A percentile compares a stretch with the other conserved stretches of the same genome.
Conservation (phyloP, 225 moss, liverwort and hornwort species). For the Bryoerythrophyllum caledonicum region DNA sequence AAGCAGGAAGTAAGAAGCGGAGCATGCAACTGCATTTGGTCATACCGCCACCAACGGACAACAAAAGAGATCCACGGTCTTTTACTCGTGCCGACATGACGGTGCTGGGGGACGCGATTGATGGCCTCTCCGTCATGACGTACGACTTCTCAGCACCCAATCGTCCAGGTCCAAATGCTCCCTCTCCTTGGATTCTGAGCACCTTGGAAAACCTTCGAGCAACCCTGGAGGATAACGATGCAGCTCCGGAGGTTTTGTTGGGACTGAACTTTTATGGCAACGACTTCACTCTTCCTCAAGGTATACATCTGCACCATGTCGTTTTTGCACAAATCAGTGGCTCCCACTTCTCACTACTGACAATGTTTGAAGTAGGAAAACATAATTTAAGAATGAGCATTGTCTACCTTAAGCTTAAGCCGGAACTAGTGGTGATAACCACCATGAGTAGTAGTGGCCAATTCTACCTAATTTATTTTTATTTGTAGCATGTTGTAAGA, state of each 20-base stretch:
- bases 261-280: conserved; percentile 93
- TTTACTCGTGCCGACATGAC: too few species aligned
- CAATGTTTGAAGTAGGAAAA: background rate
- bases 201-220: conserved; percentile 51
- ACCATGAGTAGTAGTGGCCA: too few species aligned
- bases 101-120: conserved; percentile 59
- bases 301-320: conserved; percentile 30
- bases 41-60: too few species aligned
- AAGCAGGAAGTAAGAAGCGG: too few species aligned
- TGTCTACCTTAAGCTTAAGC: too few species aligned
- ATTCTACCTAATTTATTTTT: too few species aligned
- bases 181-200: conserved; percentile 70
- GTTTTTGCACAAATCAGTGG: background rate
- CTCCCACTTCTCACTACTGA: background rate
- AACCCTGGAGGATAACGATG: conserved; percentile 25
- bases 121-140: conserved; percentile 95
- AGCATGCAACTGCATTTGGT: too few species aligned
- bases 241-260: too few species aligned
- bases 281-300: conserved; percentile 81
- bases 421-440: too few species aligned
- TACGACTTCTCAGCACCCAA: conserved; percentile 88
- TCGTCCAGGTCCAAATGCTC: conserved; percentile 91
- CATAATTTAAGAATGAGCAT: background rate
- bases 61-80: too few species aligned
- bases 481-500: too few species aligned